These are phyloP conservation scores for Rhizophora mangle DNA, from an alignment of 345 rosid genomes.

Conservation along the genomic window DNA sequence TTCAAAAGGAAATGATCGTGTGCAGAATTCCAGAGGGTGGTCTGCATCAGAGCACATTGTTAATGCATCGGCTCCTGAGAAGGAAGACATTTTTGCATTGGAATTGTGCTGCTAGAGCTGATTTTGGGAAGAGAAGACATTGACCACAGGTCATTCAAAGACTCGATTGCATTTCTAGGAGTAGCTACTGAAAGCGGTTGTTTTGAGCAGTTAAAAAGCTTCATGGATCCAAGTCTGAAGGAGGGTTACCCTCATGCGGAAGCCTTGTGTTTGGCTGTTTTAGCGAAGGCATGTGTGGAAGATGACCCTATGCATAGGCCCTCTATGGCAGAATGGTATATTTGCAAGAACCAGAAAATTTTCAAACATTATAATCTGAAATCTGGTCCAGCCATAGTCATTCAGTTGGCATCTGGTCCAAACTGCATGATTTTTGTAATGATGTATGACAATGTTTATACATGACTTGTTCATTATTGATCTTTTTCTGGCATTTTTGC, in stretches of 20 bases:
- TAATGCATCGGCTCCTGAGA: constrained; percentile 29
- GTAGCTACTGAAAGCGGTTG: constrained; percentile 44
- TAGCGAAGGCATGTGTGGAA: constrained; percentile 57
- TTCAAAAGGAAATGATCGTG: constrained; percentile 5
- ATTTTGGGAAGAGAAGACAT: constrained; percentile 41
- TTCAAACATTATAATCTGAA: background rate
- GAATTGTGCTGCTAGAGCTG: constrained; percentile 52
- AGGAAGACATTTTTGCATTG: constrained; percentile 47
- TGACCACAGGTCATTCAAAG: constrained; percentile 30
- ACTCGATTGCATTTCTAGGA: constrained; percentile 41
- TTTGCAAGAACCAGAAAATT: background rate
- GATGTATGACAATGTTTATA: no score
- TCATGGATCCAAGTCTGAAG: constrained; percentile 51
- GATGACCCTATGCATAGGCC: constrained; percentile 59
- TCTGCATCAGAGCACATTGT: constrained; percentile 30
- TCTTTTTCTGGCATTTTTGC: no score
- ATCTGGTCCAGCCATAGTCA: no score
- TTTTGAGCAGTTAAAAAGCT: constrained; percentile 49
- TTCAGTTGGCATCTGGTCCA: no score
- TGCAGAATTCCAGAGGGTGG: constrained; percentile 4
- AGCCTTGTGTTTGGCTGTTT: constrained; percentile 51
- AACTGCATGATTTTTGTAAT: no score
- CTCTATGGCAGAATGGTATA: constrained; percentile 45
- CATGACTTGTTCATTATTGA: no score
- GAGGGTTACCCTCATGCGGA: constrained; percentile 48